Conservation (phyloP, 2,329 filamentous ascomycete genomes). For the Fusarium subglutinans region DNA sequence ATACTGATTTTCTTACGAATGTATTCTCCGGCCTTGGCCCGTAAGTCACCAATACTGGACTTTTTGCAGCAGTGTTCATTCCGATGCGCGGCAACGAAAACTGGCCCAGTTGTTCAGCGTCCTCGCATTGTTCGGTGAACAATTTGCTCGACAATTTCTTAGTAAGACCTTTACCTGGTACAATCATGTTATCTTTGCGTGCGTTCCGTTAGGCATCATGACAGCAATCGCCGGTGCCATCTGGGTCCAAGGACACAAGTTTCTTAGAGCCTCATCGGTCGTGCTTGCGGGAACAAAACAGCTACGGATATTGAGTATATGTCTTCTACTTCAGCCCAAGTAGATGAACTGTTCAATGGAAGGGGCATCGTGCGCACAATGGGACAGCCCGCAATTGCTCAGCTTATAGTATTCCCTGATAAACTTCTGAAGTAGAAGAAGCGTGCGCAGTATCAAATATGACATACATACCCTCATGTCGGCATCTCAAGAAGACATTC, state of each 20-base stretch:
- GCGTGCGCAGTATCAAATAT: neutral
- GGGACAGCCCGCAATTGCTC: neutral
- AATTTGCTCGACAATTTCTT: neutral
- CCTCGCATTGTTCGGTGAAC: neutral
- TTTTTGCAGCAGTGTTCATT: neutral
- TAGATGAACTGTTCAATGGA: neutral
- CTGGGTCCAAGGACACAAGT: rapidly evolving
- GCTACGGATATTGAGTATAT: neutral
- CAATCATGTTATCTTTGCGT: neutral
- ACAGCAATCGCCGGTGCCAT: neutral
- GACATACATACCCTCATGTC: neutral
- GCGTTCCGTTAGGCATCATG: neutral
- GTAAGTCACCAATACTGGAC: neutral
- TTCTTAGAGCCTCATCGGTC: neutral
- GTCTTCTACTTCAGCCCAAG: neutral
- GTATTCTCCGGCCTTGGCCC: neutral
- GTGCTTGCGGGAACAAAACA: neutral
- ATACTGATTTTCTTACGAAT: neutral
- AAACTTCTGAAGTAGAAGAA: neutral
- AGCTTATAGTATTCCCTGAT: neutral
- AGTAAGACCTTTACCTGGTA: neutral
- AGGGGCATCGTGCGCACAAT: neutral
- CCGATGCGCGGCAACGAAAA: too few species aligned
- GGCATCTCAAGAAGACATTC: neutral
- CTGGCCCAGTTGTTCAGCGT: neutral